These are phyloP conservation scores for Zygotorulaspora danielsina DNA, from an alignment of 805 yeast species.

Conservation along the genomic window DNA sequence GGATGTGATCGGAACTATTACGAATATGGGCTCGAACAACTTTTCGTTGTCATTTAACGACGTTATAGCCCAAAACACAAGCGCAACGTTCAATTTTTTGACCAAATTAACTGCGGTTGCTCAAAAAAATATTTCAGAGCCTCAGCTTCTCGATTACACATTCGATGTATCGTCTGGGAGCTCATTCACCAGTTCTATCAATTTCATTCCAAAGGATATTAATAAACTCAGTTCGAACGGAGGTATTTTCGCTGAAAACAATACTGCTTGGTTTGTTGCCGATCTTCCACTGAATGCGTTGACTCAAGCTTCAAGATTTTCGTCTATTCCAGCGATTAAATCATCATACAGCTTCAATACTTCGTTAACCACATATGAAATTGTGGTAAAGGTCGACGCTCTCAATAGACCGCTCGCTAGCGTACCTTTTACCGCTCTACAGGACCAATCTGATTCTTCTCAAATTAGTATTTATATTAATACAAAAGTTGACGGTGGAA, in stretches of 20 bases:
- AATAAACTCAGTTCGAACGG: slow-evolving; percentile 24
- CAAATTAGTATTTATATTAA: slow-evolving; percentile 19
- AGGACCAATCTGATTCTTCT: slow-evolving; percentile 25
- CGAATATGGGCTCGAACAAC: slow-evolving; percentile 20
- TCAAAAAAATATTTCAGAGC: slow-evolving; percentile 14
- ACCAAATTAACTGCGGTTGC: slow-evolving; percentile 22
- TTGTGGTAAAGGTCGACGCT: slow-evolving; percentile 24
- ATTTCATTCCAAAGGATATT: slow-evolving; percentile 20
- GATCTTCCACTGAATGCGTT: slow-evolving; percentile 27
- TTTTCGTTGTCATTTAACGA: slow-evolving; percentile 21
- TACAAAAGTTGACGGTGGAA: slow-evolving; percentile 30
- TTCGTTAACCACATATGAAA: slow-evolving; percentile 19
- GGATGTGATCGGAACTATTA: slow-evolving; percentile 21
- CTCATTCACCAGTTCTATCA: slow-evolving; percentile 18
- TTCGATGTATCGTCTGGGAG: slow-evolving; percentile 25
- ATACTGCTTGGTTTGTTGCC: slow-evolving; percentile 30
- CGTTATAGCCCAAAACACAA: slow-evolving; percentile 11
- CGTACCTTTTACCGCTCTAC: slow-evolving; percentile 25
- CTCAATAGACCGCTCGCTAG: slow-evolving; percentile 26
- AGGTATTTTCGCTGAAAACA: slow-evolving; percentile 22
- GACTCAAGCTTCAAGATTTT: slow-evolving; percentile 18
- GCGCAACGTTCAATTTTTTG: slow-evolving; percentile 27
- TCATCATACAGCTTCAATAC: slow-evolving; percentile 21
- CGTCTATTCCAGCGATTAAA: slow-evolving; percentile 17
- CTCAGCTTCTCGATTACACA: slow-evolving; percentile 18